phyloP scores from a whole-genome alignment of 2,329 filamentous ascomycete genomes.

The Grosmannia serpens region DNA sequence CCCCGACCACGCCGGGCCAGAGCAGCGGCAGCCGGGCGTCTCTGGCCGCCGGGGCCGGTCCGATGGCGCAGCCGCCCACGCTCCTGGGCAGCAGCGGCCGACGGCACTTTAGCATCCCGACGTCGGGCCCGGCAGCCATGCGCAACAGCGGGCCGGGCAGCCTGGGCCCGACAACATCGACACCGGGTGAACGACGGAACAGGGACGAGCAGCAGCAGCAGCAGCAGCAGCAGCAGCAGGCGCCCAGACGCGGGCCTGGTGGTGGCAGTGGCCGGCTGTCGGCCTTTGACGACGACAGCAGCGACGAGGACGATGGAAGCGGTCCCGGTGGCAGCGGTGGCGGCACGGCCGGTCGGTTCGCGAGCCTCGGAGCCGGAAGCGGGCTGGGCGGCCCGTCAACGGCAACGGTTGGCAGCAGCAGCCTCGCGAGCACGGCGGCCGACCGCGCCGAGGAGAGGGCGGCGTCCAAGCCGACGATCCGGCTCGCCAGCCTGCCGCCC shows the following conservation, averaged over 20 bases:
- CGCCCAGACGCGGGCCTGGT: constrained; percentile 13
- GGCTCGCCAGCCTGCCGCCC: constrained; percentile 49
- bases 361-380: constrained; percentile 18
- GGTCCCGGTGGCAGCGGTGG: not conserved
- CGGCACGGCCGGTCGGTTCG: too few relatives aligned
- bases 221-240: constrained; percentile 20
- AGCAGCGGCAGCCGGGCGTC: constrained; percentile 4
- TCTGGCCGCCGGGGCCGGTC: not conserved
- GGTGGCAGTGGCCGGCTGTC: constrained; percentile 22
- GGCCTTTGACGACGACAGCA: constrained; percentile 34
- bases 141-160: constrained; percentile 51
- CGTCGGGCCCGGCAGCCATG: constrained; percentile 30
- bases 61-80: constrained; percentile 20
- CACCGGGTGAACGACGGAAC: not conserved
- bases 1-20: constrained; percentile 29
- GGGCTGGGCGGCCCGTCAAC: constrained; percentile 32
- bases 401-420: not conserved
- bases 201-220: constrained; percentile 11
- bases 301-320: constrained; percentile 41
- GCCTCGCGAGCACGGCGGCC: constrained; percentile 16
- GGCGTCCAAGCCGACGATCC: constrained; percentile 49
- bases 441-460: constrained; percentile 45
- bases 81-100: constrained; percentile 26
- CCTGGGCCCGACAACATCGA: constrained; percentile 35
- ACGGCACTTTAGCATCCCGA: constrained; percentile 54